Evolutionary conservation across 768 basidiomycete genomes (phyloP), one percentile per base, ranked within the genome.

Genomic region (Paxillus involutus): DNA sequence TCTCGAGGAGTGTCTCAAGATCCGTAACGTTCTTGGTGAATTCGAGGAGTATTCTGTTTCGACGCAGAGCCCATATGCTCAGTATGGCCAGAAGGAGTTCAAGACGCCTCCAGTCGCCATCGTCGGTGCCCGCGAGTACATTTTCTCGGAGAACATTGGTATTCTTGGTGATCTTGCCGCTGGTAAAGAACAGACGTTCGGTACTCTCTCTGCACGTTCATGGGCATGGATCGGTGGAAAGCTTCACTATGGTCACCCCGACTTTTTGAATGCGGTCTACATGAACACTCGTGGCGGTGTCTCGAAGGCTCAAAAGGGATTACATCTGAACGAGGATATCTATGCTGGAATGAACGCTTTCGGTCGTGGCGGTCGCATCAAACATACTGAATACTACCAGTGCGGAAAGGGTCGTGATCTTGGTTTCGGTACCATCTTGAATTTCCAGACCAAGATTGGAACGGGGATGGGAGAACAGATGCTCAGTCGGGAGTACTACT

Each of bases 381-480:
- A 98, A 78, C 97, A 99, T 67, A 95, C 94, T 33, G 97, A 99
- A 74, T 99, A 99, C 73, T 99, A 94, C 71, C 96, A 98, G 74
- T 98, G 96, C 66, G 95, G 96, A 46, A 98, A 98, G 73, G 97
- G 97, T 51, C 88, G 97, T 72, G 97, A 98, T 78, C 84, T 99
- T 56, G 97, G 97, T 24, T 98, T 99, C 71, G 96, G 96, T 32
- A 99, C 97, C 19, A 98, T 98, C 66, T 76, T 99, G 64, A 99
- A 99, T 73, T 99, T 99, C 89, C 90, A 94, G 80, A 99, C 97
- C 52, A 99, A 99, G 83, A 95, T 99, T 64, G 96, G 97, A 12
- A 98, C 95, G n/a, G 97, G 97, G 71, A 99, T 99, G 97, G 97
- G 97, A 36, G 97, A 99, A 70, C 97, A 99, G 73, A 93, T 98